Base-by-base conservation (phyloP, 768 basidiomycete genomes). In the Kwoniella bestiolae region DNA sequence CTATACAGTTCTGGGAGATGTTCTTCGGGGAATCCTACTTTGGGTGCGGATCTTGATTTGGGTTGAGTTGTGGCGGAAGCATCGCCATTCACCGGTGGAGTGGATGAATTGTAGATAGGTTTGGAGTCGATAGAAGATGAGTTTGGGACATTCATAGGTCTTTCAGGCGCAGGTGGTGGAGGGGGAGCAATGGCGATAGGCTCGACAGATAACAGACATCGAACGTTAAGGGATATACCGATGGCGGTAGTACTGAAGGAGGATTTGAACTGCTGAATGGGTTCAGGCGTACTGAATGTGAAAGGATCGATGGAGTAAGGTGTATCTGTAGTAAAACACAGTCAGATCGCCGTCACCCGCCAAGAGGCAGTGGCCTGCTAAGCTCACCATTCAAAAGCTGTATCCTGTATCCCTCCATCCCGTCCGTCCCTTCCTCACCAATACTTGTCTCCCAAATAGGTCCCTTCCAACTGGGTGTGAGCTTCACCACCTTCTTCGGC, bases 381-480 rank as follows among this genome's bases (percentile, higher is more conserved):
- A 11, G 69, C 85, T 66, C 76, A 91, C 94, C 92, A 75, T 96
- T 95, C 75, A 97, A 85, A 9, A 94, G 80, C 71, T 90, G 90
- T 68, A 95, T 88, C 51, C 86, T 84, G 74, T 92, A 94, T 26
- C 84, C 82, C 29, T 86, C 86, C 79, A 95, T 89, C 5, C 88
- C 85, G 49, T 89, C 87, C 65, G 88, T 87, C 46, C 86, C 84
- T 74, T 89, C 89, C 21, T 85, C 81, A 2, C 90, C 90, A 64
- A 94, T 83, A 11, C 78, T 79, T 1, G 83, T 79, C 79, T 95
- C 93, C 88, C 89, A 94, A 63, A 85, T 85, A 29, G 94, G 92
- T 3, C 94, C 94, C 78, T 89, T 92, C 21, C 85, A 83, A 70
- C 89, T 91, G 16, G 92, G 89, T 3, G 92, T 86, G 14, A 97